Evolutionary conservation across 2,329 filamentous ascomycete species (phyloP).

Genomic region (Aspergillus sp.): DNA sequence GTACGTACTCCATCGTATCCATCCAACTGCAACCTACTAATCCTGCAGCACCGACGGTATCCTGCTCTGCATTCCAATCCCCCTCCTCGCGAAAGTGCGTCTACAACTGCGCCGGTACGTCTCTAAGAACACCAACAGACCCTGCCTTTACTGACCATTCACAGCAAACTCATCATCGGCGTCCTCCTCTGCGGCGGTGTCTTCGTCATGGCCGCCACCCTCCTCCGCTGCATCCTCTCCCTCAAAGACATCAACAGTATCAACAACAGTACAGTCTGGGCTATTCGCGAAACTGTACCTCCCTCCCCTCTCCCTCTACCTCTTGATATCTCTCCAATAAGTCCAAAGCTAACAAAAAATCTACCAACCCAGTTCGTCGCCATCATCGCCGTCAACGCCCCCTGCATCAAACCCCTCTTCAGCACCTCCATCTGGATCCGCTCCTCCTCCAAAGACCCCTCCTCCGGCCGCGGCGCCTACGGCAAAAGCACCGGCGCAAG

Average conservation of each 20-base stretch:
- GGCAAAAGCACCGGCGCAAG: background rate
- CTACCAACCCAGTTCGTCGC: constrained; percentile 41
- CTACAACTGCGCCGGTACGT: constrained; percentile 33
- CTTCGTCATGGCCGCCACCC: constrained; percentile 46
- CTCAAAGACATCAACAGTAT: constrained; percentile 38
- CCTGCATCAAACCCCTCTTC: constrained; percentile 45
- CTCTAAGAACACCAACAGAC: background rate
- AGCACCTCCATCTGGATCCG: constrained; percentile 22
- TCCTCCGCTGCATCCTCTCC: constrained; percentile 44
- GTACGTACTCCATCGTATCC: constrained; percentile 22
- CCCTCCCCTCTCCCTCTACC: background rate
- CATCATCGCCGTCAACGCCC: constrained; percentile 46
- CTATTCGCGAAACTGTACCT: constrained; percentile 44
- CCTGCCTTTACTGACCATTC: background rate
- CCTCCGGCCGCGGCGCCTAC: background rate
- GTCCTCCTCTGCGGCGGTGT: constrained; percentile 45
- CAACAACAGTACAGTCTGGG: constrained; percentile 45
- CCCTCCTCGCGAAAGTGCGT: constrained; percentile 43
- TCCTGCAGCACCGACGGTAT: constrained; percentile 39
- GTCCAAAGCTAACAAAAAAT: background rate
- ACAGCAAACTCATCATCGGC: constrained; percentile 39
- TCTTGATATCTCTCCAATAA: background rate
- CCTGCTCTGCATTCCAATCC: constrained; percentile 43
- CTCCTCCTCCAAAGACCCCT: constrained; percentile 14
- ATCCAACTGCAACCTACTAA: background rate